phyloP scores from a whole-genome alignment of 1,284 basidiomycete species.

The Ceratobasidium sp. region DNA sequence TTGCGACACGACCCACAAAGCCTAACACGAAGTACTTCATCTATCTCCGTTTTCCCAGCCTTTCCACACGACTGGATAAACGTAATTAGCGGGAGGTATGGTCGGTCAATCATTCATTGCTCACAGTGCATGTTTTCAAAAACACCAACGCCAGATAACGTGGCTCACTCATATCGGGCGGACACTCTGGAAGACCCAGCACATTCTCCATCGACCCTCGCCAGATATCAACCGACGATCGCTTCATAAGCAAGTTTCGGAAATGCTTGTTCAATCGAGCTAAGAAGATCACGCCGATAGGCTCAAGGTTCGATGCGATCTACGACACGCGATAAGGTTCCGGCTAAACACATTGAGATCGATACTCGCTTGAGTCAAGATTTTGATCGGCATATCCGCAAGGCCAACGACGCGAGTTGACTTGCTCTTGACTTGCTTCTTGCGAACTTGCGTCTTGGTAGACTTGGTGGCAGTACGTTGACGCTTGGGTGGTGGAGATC shows the following conservation, averaged over 20 bases:
- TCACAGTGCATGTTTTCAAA: conserved; percentile 21
- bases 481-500: conserved; percentile 8
- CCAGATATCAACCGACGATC: conserved; percentile 29
- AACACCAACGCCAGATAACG: conserved; percentile 18
- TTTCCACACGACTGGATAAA: neutral
- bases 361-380: conserved; percentile 50
- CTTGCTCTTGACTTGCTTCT: conserved; percentile 6
- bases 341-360: neutral
- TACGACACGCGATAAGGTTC: conserved; percentile 33
- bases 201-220: conserved; percentile 1
- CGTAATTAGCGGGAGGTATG: neutral
- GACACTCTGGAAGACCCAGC: conserved; percentile 12
- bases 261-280: conserved; percentile 31
- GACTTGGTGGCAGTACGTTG: neutral
- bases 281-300: conserved; percentile 49
- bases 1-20: neutral
- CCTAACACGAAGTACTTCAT: neutral
- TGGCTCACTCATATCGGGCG: conserved; percentile 3
- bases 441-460: neutral
- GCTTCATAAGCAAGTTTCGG: conserved; percentile 11
- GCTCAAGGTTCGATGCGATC: conserved; percentile 48
- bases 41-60: neutral
- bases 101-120: neutral
- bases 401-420: conserved; percentile 46
- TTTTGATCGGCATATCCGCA: conserved; percentile 50